Conservation (phyloP, 768 basidiomycete species). For the Boletus sp. region DNA sequence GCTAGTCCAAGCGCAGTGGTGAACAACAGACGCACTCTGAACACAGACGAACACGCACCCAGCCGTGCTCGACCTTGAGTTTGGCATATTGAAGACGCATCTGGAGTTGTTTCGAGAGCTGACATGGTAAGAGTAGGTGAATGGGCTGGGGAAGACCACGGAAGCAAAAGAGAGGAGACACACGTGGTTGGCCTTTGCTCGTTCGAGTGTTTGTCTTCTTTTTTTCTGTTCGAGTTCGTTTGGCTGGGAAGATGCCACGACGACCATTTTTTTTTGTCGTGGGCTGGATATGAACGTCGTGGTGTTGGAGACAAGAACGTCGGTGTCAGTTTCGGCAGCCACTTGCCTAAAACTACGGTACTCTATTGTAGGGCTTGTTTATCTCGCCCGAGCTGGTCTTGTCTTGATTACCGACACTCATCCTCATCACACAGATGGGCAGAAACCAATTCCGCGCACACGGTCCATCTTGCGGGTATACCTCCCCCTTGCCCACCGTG, state of each 20-base stretch:
- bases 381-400: no score
- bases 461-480: no score
- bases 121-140: background rate
- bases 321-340: background rate
- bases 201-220: conserved; percentile 51
- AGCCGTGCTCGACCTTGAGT: conserved; percentile 78
- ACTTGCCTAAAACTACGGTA: no score
- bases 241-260: conserved; percentile 21
- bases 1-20: conserved; percentile 36
- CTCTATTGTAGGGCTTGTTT: no score
- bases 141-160: background rate
- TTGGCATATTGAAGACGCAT: conserved; percentile 73
- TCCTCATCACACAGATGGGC: no score
- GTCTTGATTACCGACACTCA: no score
- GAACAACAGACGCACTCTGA: background rate
- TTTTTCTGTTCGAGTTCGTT: conserved; percentile 35
- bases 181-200: conserved; percentile 57
- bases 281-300: no score
- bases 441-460: no score
- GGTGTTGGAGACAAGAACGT: no score
- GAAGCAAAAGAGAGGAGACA: conserved; percentile 16
- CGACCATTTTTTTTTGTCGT: conserved; percentile 16
- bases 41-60: conserved; percentile 46
- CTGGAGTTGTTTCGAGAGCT: conserved; percentile 72
- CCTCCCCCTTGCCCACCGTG: background rate